A percentile compares a stretch with the other conserved stretches of the same genome.
Evolutionary conservation across 108 stramenopile species (phyloP).

Genomic region (Skeletonema marinoi): DNA sequence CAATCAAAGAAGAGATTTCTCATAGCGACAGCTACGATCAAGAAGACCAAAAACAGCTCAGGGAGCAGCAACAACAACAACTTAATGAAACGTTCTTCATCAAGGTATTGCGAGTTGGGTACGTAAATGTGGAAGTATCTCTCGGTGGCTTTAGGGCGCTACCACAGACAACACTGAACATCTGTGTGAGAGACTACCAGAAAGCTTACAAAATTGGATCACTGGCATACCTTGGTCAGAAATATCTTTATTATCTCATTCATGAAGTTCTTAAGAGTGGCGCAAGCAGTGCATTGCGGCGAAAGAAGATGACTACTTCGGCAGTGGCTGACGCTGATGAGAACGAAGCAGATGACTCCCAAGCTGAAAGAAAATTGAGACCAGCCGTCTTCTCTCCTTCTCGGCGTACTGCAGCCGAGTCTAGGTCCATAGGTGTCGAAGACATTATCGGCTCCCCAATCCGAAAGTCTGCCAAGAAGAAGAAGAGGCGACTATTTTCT

Average conservation of each 20-base stretch:
- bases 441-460: neutral
- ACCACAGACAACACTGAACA: conserved; percentile 31
- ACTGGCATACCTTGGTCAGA: conserved; percentile 35
- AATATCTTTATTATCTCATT: conserved; percentile 47
- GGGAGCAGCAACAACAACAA: neutral
- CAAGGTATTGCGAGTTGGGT: conserved; percentile 54
- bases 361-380: conserved; percentile 2
- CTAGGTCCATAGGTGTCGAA: neutral
- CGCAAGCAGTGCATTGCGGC: conserved; percentile 49
- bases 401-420: neutral
- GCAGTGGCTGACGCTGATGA: neutral
- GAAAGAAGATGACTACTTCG: conserved; percentile 34
- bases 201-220: conserved; percentile 52
- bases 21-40: conserved; percentile 1
- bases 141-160: conserved; percentile 45
- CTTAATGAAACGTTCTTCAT: conserved; percentile 39
- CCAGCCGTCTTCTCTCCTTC: conserved; percentile 1
- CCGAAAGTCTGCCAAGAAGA: neutral
- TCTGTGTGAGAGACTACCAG: conserved; percentile 47
- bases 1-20: conserved; percentile 3
- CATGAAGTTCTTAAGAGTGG: conserved; percentile 56
- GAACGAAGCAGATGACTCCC: neutral
- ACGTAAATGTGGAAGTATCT: conserved; percentile 46
- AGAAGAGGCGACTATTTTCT: neutral
- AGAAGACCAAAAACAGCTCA: conserved; percentile 1